Evolutionary conservation across 345 rosid genomes (phyloP), one percentile per base, ranked within the genome.

Genomic region (Melaleuca quinquenervia): DNA sequence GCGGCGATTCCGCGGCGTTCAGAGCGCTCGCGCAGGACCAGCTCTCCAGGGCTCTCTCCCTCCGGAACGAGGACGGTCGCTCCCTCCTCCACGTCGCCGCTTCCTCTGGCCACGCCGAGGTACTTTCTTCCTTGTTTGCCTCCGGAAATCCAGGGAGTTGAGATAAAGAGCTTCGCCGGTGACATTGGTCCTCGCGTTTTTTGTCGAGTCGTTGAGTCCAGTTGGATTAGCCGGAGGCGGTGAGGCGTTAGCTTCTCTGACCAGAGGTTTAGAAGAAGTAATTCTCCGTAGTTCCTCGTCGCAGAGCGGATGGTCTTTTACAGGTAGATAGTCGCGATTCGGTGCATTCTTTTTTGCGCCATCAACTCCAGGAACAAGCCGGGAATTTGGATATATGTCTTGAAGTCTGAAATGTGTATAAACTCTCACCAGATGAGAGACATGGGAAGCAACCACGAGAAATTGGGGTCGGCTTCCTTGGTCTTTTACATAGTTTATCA

Each of bases 1-100:
- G 98, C 45, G 98, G 98, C 45, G 96, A 95, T 85, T 62, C 93
- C 10, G 91, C 97, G 10, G 13, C 86, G 20, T 93, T 96, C 90
- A 70, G 84, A 85, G 89, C 95, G 60, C 92, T 95, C 80, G 87
- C 98, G 16, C 89, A 56, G 15, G 89, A 90, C 56, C 93, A 90
- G 52, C 94, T 96, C 41, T 9, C 87, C 14, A 88, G 84, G 53
- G 91, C 91, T 21, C 94, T 96, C 51, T 87, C 87, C 26, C 91
- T 95, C 82, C 89, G 90, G 62, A 93, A 96, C 93, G 98, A 95
- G 55, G 98, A 96, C 87, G 92, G 90, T 75, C 97, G 98, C 87
- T 94, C 98, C 87, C 95, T 96, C 83, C 95, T 96, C 88, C 99
- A 95, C 85, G 95, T 95, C 84, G 92, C 99, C 83, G 91, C 89